Evolutionary conservation across 306 rosid species (phyloP).

Genomic region (Delonix regia): DNA sequence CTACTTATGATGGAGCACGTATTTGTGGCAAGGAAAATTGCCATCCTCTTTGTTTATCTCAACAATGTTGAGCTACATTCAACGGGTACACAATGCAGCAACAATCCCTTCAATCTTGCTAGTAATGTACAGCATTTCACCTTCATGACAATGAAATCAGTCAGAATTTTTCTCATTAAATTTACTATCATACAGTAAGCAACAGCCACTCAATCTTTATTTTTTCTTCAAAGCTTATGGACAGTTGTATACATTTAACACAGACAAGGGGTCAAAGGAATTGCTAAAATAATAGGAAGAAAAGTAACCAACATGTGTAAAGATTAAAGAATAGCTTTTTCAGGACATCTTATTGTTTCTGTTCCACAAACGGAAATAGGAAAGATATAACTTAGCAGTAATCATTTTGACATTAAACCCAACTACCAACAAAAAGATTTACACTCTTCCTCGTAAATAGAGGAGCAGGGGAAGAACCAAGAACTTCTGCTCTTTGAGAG

Average conservation of each 20-base stretch:
- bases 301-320: neutral
- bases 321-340: neutral
- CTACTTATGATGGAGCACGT: constrained; percentile 47
- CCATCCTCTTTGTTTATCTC: constrained; percentile 47
- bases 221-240: neutral
- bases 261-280: neutral
- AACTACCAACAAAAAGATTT: neutral
- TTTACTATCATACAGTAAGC: neutral
- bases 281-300: neutral
- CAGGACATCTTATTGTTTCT: neutral
- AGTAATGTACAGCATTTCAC: neutral
- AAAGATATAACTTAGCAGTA: neutral
- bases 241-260: neutral
- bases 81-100: constrained; percentile 23
- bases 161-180: neutral
- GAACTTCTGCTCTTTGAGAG: too few relatives aligned
- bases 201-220: neutral
- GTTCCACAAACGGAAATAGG: neutral
- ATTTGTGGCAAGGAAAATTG: constrained; percentile 50
- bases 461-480: neutral
- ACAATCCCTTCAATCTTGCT: constrained; percentile 34
- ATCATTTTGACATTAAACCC: neutral
- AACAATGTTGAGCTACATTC: constrained; percentile 30
- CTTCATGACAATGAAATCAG: constrained; percentile 23
- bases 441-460: neutral